Evolutionary conservation across 805 yeast species (phyloP), one percentile per base, ranked within the genome.

Genomic region (Ogataea zsoltii): DNA sequence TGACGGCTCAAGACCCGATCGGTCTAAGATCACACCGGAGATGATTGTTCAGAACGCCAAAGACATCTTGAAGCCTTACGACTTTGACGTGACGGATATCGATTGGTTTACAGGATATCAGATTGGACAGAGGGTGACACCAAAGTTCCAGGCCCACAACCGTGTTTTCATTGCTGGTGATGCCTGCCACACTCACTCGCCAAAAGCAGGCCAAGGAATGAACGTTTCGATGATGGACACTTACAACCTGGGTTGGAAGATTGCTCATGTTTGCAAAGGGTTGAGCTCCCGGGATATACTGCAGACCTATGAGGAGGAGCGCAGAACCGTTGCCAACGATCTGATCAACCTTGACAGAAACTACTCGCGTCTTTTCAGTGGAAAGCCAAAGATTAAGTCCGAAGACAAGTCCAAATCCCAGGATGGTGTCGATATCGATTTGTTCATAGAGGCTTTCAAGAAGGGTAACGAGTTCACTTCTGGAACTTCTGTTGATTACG

Each of bases 121-220:
- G 42, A 60, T 66, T 41, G 68, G 70, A 14, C 70, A 85, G 2
- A 72, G 97, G 51, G 75, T 89, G 23, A 96, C 96, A 0, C 70
- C 57, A 18, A 43, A 46, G 12, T 55, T 60, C 35, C 44, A 39
- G 12, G 50, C 49, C 13, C 30, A 46, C 38, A 55, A 57, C 43
- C 48, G 67, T n/a, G 60, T 64, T n/a, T 64, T 64, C 45, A 61
- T 90, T 14, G 84, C 90, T 3, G 97, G 97, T 19, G 97, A 90
- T 65, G 97, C 97, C 1, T 96, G 96, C 0, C 97, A 90, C 57
- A 83, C 96, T 0, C 86, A 95, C 4, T 97, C 91, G 62, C 97
- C 97, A 2, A 72, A 91, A 48, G 96, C 96, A 3, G 97, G 97
- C 13, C 97, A 91, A 66, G 97, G 97, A 17, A 76, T 90, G 49